Evolutionary conservation across 805 yeast species (phyloP).

Genomic region (Ogataea siamensis): DNA sequence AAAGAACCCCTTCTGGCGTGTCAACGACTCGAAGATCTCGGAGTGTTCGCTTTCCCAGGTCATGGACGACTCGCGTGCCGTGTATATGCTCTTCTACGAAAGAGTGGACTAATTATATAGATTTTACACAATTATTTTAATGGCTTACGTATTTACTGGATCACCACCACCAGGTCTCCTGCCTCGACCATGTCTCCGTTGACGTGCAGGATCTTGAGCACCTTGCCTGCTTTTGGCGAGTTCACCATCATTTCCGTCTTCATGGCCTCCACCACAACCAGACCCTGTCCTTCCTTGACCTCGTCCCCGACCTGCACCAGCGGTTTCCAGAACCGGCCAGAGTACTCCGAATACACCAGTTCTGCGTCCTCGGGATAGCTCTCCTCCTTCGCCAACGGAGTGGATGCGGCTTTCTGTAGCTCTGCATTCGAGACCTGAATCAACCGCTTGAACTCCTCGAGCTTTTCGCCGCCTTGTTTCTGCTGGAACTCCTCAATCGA

Average conservation of each 20-base stretch:
- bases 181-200: slow-evolving; percentile 97
- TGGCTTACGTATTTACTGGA: slow-evolving; percentile 24
- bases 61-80: slow-evolving; percentile 68
- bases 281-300: slow-evolving; percentile 72
- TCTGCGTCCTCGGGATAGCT: slow-evolving; percentile 75
- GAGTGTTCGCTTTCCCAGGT: slow-evolving; percentile 62
- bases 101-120: slow-evolving; percentile 34
- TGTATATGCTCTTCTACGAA: slow-evolving; percentile 83
- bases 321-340: slow-evolving; percentile 98
- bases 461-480: slow-evolving; percentile 73
- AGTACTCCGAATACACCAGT: slow-evolving; percentile 86
- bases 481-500: slow-evolving; percentile 69
- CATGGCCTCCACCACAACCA: slow-evolving; percentile 95
- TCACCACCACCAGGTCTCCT: slow-evolving; percentile 89
- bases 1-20: slow-evolving; percentile 75
- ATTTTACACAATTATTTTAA: neutral
- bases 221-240: slow-evolving; percentile 70
- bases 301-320: slow-evolving; percentile 74
- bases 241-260: slow-evolving; percentile 93
- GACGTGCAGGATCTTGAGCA: slow-evolving; percentile 65
- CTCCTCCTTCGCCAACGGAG: slow-evolving; percentile 46
- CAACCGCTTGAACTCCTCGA: slow-evolving; percentile 80
- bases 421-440: slow-evolving; percentile 82
- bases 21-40: slow-evolving; percentile 70
- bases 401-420: slow-evolving; percentile 52